phyloP scores from a whole-genome alignment of 805 yeast species.

The Candida broadrunensis region DNA sequence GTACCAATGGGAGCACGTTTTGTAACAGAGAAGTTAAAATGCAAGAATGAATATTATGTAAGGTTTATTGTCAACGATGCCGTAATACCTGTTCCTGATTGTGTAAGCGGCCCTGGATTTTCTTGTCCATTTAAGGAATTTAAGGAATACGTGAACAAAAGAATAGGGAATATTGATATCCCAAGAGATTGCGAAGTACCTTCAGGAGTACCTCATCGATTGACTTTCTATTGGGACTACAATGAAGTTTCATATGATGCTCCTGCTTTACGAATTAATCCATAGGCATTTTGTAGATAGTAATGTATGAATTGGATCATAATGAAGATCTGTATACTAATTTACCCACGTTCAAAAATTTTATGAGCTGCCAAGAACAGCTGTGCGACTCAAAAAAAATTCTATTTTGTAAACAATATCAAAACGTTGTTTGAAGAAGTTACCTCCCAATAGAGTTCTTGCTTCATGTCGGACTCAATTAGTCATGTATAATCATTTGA shows the following conservation, averaged over 20 bases:
- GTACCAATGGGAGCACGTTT: conserved; percentile 42
- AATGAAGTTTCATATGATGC: conserved; percentile 8
- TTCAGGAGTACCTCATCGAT: conserved; percentile 18
- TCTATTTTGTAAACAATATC: too few relatives aligned
- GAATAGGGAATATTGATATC: conserved; percentile 24
- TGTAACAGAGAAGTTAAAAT: conserved; percentile 34
- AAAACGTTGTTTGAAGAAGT: too few relatives aligned
- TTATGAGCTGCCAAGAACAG: too few relatives aligned
- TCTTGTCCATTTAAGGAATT: conserved; percentile 37
- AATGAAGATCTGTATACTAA: too few relatives aligned
- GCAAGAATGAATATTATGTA: conserved; percentile 27
- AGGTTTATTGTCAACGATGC: conserved; percentile 40
- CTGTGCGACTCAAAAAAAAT: too few relatives aligned
- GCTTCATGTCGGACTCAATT: too few relatives aligned
- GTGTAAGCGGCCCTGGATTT: conserved; percentile 41
- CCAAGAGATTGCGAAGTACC: conserved; percentile 25
- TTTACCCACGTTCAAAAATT: too few relatives aligned
- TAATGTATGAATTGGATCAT: too few relatives aligned
- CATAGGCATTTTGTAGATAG: not conserved
- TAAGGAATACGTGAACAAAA: conserved; percentile 25
- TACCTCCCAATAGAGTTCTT: too few relatives aligned
- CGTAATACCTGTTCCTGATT: conserved; percentile 32
- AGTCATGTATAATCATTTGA: too few relatives aligned
- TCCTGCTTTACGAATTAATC: conserved; percentile 4
- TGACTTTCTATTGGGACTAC: conserved; percentile 45